Conservation (phyloP, 768 basidiomycete genomes). For the Termitomyces titanicus region DNA sequence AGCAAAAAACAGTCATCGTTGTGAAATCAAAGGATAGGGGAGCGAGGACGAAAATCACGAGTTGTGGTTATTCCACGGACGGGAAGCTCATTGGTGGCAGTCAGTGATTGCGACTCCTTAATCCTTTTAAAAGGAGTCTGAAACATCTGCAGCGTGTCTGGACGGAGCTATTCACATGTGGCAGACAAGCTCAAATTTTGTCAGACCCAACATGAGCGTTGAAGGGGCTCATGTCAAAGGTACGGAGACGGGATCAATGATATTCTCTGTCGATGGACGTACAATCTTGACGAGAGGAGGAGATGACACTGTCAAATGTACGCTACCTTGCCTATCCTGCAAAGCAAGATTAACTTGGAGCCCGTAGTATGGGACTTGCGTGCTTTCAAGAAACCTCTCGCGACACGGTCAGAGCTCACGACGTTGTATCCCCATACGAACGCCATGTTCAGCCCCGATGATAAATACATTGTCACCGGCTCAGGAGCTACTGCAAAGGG, state of each 20-base stretch:
- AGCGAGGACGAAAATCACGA: conserved; percentile 85
- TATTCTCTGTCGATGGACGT: conserved; percentile 85
- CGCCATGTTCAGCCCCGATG: conserved; percentile 93
- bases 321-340: conserved; percentile 27
- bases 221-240: conserved; percentile 87
- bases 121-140: background rate
- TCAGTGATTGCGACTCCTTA: conserved; percentile 28
- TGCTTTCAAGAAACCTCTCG: conserved; percentile 86
- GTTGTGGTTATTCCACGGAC: conserved; percentile 86
- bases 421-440: conserved; percentile 92
- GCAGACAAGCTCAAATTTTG: conserved; percentile 90
- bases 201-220: conserved; percentile 80
- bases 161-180: conserved; percentile 95
- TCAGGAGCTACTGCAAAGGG: conserved; percentile 65
- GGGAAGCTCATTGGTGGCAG: conserved; percentile 89
- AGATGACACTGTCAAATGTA: conserved; percentile 94
- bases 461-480: conserved; percentile 85
- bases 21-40: conserved; percentile 96
- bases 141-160: conserved; percentile 65
- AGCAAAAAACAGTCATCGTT: conserved; percentile 94
- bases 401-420: conserved; percentile 55
- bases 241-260: conserved; percentile 82
- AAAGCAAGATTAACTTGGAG: background rate
- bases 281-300: conserved; percentile 88
- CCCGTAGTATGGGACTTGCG: conserved; percentile 89